phyloP scores from a whole-genome alignment of 2,329 filamentous ascomycete species.

The Claviceps humidiphila region DNA sequence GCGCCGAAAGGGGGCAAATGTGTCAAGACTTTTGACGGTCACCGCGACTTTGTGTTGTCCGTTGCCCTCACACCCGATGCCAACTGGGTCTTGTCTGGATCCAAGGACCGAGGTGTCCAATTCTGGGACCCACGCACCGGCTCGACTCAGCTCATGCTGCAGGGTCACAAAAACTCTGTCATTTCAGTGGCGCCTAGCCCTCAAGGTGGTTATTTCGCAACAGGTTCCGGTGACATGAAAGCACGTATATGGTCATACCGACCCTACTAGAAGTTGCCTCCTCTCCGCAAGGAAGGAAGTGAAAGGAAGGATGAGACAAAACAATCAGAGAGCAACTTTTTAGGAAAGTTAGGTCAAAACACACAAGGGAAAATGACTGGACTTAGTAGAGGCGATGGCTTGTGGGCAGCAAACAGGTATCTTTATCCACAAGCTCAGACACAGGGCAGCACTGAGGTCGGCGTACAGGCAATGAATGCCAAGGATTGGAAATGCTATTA shows the following conservation, averaged over 20 bases:
- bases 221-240: slow-evolving; percentile 93
- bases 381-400: not conserved
- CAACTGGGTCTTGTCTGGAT: slow-evolving; percentile 91
- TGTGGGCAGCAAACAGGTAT: slow-evolving; percentile 2
- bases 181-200: slow-evolving; percentile 95
- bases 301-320: not conserved
- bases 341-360: not conserved
- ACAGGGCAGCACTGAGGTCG: slow-evolving; percentile 5
- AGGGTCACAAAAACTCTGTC: slow-evolving; percentile 97
- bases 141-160: slow-evolving; percentile 92
- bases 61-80: slow-evolving; percentile 91
- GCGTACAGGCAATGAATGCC: slow-evolving; percentile 16
- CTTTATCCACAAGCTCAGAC: not conserved
- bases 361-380: not conserved
- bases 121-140: slow-evolving; percentile 97
- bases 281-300: not conserved
- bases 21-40: slow-evolving; percentile 92
- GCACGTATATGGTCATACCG: slow-evolving; percentile 92
- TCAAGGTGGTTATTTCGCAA: slow-evolving; percentile 77
- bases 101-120: slow-evolving; percentile 92
- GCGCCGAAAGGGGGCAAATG: slow-evolving; percentile 79
- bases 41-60: slow-evolving; percentile 93
- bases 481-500: slow-evolving; percentile 14
- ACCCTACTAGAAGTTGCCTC: slow-evolving; percentile 22
- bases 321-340: not conserved